These are phyloP conservation scores for Lunasporangiospora selenospora DNA, from an alignment of 192 early-diverging fungal species.

Conservation along the genomic window DNA sequence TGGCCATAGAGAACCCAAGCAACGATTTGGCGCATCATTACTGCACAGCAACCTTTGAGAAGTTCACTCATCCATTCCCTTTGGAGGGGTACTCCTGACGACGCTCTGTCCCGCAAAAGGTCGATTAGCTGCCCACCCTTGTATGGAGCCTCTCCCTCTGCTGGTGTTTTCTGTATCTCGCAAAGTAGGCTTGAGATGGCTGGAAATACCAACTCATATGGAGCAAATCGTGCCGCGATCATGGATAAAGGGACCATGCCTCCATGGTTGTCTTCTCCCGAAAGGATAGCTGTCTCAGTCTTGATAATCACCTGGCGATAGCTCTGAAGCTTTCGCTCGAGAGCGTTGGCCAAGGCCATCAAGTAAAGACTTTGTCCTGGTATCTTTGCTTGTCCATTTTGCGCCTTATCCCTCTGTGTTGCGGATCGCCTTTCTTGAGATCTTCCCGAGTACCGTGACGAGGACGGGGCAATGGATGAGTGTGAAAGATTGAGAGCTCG, in stretches of 20 bases:
- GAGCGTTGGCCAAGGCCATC: conserved; percentile 54
- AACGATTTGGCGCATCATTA: conserved; percentile 65
- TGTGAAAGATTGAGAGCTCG: too few relatives aligned
- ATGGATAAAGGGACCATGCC: conserved; percentile 54
- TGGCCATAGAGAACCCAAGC: conserved; percentile 75
- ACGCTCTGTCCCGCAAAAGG: conserved; percentile 54
- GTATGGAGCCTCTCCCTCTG: conserved; percentile 6
- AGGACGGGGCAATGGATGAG: too few relatives aligned
- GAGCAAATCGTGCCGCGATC: conserved; percentile 45
- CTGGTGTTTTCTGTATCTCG: conserved; percentile 41
- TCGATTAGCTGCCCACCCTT: conserved; percentile 59
- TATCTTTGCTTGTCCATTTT: not conserved
- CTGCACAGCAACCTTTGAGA: conserved; percentile 52
- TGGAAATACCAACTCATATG: conserved; percentile 62
- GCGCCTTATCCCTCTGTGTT: not conserved
- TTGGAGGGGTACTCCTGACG: conserved; percentile 60
- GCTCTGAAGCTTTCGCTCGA: conserved; percentile 49
- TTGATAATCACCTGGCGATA: conserved; percentile 58
- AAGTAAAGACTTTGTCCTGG: conserved; percentile 53
- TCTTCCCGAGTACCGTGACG: conserved; percentile 11
- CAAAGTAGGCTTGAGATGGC: conserved; percentile 49
- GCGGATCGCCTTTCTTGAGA: not conserved
- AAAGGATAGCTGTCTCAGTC: conserved; percentile 56
- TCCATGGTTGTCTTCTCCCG: conserved; percentile 58
- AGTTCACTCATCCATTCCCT: conserved; percentile 55